These are phyloP conservation scores for Globisporangium emineosum DNA, from an alignment of 352 stramenopile genomes.

Conservation along the genomic window DNA sequence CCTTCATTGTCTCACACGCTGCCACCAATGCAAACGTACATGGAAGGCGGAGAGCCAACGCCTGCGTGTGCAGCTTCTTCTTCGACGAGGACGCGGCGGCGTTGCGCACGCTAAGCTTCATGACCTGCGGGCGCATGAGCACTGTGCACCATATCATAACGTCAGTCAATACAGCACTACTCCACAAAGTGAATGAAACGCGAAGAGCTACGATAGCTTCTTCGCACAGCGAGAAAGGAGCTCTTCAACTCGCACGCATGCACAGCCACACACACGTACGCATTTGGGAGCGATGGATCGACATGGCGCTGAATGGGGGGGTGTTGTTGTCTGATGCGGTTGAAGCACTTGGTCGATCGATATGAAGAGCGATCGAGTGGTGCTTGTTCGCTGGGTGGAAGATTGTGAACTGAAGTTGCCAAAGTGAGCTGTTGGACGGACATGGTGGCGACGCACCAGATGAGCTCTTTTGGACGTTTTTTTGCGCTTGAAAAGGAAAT, in stretches of 20 bases:
- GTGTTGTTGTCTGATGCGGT: neutral
- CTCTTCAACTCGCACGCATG: neutral
- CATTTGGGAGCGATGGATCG: constrained; percentile 20
- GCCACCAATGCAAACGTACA: constrained; percentile 11
- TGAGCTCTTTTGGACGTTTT: neutral
- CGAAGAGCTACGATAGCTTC: neutral
- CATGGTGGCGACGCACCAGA: neutral
- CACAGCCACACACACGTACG: constrained; percentile 5
- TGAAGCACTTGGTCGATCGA: neutral
- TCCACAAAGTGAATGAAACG: neutral
- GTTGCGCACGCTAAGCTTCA: constrained; percentile 31
- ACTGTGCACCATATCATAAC: constrained; percentile 20
- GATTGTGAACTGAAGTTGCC: constrained; percentile 12
- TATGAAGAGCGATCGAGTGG: neutral
- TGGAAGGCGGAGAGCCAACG: constrained; percentile 26
- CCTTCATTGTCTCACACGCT: neutral
- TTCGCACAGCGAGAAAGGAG: neutral
- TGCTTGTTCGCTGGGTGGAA: neutral
- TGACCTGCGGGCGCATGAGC: constrained; percentile 37
- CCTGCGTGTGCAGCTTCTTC: constrained; percentile 29
- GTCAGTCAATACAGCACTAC: neutral
- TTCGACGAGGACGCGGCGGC: constrained; percentile 29
- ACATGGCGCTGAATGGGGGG: constrained; percentile 5
- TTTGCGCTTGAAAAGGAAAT: neutral
- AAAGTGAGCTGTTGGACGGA: neutral